Percentiles rank a stretch among this genome's conserved stretches.
Conservation (phyloP, 2,329 filamentous ascomycete genomes). For the Aspergillus spinulosporus region DNA sequence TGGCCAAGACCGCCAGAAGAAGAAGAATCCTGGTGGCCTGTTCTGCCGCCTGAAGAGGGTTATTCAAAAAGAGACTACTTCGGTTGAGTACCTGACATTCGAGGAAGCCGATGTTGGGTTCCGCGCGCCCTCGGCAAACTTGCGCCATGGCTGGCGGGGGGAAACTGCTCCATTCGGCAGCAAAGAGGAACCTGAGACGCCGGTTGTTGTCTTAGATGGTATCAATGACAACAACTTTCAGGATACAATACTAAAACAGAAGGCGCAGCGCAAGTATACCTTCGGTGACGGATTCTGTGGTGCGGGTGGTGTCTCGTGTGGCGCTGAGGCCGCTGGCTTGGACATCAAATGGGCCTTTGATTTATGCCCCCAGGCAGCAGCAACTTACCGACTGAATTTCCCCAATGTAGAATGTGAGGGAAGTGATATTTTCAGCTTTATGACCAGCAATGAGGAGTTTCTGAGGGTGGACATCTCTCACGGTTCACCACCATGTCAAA, state of each 20-base stretch:
- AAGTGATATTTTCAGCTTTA: constrained; percentile 49
- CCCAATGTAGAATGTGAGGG: constrained; percentile 37
- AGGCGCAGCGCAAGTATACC: constrained; percentile 53
- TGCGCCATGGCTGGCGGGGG: constrained; percentile 39
- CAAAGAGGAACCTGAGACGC: constrained; percentile 17
- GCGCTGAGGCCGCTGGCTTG: constrained; percentile 53
- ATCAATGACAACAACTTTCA: constrained; percentile 24
- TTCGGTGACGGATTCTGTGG: constrained; percentile 73
- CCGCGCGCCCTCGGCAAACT: constrained; percentile 7
- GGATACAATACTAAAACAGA: constrained; percentile 23
- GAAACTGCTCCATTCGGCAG: constrained; percentile 31
- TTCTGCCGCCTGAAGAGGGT: constrained; percentile 35
- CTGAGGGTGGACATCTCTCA: constrained; percentile 68
- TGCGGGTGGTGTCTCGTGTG: constrained; percentile 57
- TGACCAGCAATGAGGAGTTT: constrained; percentile 32
- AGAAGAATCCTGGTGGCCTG: constrained; percentile 28
- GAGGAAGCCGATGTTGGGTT: constrained; percentile 33
- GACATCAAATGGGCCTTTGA: constrained; percentile 65
- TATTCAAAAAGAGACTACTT: constrained; percentile 14
- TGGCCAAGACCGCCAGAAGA: constrained; percentile 30
- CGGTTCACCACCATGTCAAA: constrained; percentile 75
- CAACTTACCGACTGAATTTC: constrained; percentile 63
- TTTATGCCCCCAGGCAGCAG: constrained; percentile 55
- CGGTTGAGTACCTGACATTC: constrained; percentile 25
- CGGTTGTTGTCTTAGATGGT: constrained; percentile 18